Evolutionary conservation across 2,329 filamentous ascomycete species (phyloP), one percentile per base, ranked within the genome.

Genomic region (Colletotrichum magnum): DNA sequence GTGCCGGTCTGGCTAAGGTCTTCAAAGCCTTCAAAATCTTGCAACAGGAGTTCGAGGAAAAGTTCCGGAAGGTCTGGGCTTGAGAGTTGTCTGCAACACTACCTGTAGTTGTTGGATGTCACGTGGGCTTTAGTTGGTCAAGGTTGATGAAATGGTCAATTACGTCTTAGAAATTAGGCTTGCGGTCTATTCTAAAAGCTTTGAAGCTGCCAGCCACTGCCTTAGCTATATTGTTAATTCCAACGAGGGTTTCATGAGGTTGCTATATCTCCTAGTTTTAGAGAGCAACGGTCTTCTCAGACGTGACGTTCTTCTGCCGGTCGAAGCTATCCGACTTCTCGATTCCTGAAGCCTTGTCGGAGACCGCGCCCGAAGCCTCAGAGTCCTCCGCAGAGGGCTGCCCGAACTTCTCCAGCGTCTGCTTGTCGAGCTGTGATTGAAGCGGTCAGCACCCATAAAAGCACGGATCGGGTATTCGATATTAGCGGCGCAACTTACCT

Each of bases 61-160:
- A 91, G 80, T 92, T 93, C 78, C 83, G 76, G 75, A 86, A 85
- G 73, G 85, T 87, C 74, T 90, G 88, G 87, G 86, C 89, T 76
- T 91, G 78, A 77, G n/a, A 13, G 43, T 47, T 4, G 15, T 9
- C 6, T 32, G 28, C 5, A 9, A 32, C 28, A 9, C 28, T 32
- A 18, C 18, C 18, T 18, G 18, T 18, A 7, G 28, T 32, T 32
- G 28, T 32, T 24, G 21, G 21, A 32, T 9, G 9, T 32, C 28
- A 6, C 6, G 5, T 9, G 7, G 9, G 5, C 10, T 32, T 9
- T 13, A 43, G 6, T 12, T 43, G 10, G 39, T 12, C 39, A 43
- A 43, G 13, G 16, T 15, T 2, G 41, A 43, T 15, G 41, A 5
- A 43, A 43, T 16, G 9, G 2, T 43, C 1, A 13, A 16, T 4